These are phyloP conservation scores for Apiotrichum gracile DNA, from an alignment of 1,284 basidiomycete species.

Conservation along the genomic window DNA sequence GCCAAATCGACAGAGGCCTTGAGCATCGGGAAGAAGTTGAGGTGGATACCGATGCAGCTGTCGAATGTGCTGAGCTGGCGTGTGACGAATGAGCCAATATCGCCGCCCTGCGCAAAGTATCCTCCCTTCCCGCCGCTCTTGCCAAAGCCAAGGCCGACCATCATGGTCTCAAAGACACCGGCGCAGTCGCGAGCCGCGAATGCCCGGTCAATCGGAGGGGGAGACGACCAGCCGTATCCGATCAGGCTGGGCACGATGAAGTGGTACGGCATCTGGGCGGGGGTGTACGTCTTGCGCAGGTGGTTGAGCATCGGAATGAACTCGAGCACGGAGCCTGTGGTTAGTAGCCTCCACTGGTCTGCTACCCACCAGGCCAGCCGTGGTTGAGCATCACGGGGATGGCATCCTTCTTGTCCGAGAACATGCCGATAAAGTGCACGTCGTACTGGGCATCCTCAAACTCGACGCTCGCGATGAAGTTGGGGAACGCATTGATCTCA, in stretches of 20 bases:
- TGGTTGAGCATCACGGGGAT: conserved; percentile 40
- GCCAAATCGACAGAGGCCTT: conserved; percentile 3
- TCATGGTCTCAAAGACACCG: conserved; percentile 33
- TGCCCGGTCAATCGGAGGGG: conserved; percentile 33
- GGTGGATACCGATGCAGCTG: conserved; percentile 34
- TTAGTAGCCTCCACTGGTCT: not conserved
- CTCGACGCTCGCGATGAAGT: conserved; percentile 21
- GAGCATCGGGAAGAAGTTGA: conserved; percentile 26
- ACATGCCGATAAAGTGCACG: conserved; percentile 38
- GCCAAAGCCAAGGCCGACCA: conserved; percentile 42
- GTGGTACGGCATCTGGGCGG: conserved; percentile 28
- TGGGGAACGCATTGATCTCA: conserved; percentile 26
- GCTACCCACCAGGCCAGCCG: conserved; percentile 37
- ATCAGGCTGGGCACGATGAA: conserved; percentile 34
- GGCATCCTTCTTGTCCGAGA: conserved; percentile 29
- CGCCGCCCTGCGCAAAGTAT: conserved; percentile 45
- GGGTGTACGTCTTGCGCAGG: conserved; percentile 25
- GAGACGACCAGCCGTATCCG: conserved; percentile 39
- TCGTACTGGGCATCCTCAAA: conserved; percentile 15
- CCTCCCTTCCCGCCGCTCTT: conserved; percentile 6
- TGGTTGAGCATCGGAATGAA: conserved; percentile 34
- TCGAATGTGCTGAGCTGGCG: conserved; percentile 21
- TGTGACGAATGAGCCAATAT: conserved; percentile 37
- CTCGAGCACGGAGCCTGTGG: conserved; percentile 33
- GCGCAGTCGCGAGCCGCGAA: conserved; percentile 35